Conservation (phyloP, 805 yeast species). For the Yueomyces sinensis region DNA sequence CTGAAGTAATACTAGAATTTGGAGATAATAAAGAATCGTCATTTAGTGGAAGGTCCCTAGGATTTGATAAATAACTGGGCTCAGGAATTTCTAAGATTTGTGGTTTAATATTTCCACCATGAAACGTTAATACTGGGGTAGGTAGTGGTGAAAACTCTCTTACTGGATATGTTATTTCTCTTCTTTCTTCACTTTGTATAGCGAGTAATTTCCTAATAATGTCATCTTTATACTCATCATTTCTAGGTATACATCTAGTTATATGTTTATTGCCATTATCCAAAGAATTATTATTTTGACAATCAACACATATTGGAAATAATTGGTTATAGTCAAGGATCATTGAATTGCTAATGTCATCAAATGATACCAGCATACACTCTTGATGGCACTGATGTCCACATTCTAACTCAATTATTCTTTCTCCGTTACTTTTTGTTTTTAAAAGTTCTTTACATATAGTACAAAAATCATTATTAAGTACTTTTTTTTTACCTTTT, state of each 20-base stretch:
- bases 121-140: background rate
- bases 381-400: conserved; percentile 43
- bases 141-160: background rate
- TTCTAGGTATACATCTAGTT: background rate
- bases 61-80: background rate
- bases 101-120: background rate
- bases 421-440: background rate
- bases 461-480: background rate
- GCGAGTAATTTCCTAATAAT: background rate
- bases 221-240: background rate
- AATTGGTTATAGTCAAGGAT: background rate
- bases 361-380: conserved; percentile 31
- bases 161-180: background rate
- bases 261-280: background rate
- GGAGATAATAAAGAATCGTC: no score
- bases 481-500: background rate
- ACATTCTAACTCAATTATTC: conserved; percentile 27
- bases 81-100: background rate
- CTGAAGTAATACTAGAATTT: no score
- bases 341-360: background rate
- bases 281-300: background rate
- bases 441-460: background rate
- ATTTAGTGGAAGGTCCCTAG: background rate
- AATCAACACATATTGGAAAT: background rate
- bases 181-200: background rate